A percentile compares a stretch with the other conserved stretches of the same genome.
phyloP scores from a whole-genome alignment of 2,329 filamentous ascomycete species.

The Aspergillus candidus region DNA sequence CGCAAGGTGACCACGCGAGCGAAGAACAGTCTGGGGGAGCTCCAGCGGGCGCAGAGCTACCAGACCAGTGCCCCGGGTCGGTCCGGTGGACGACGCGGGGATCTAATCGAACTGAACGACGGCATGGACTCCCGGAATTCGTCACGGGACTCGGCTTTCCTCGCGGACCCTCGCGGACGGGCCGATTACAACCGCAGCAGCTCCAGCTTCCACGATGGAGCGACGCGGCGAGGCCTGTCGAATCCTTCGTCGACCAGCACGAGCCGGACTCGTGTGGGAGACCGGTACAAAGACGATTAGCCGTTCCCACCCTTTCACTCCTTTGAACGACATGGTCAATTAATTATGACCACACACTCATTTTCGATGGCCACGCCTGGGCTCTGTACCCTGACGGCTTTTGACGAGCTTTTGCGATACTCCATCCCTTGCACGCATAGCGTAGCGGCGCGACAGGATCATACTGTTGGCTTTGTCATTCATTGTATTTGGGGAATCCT shows the following conservation, averaged over 20 bases:
- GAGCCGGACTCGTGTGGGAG: constrained; percentile 32
- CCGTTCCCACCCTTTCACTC: background rate
- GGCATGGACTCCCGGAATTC: constrained; percentile 25
- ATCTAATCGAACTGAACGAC: constrained; percentile 42
- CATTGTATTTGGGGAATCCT: background rate
- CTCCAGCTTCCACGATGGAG: constrained; percentile 12
- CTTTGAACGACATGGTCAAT: constrained; percentile 1
- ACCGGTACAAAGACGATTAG: constrained; percentile 28
- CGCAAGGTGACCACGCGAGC: constrained; percentile 62
- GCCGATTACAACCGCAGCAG: constrained; percentile 13
- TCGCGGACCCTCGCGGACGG: constrained; percentile 11
- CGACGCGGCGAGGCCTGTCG: constrained; percentile 21
- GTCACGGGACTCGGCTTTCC: constrained; percentile 8
- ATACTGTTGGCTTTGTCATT: constrained; percentile 8
- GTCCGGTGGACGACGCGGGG: constrained; percentile 27
- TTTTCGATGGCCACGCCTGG: background rate
- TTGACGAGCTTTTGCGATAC: constrained; percentile 2
- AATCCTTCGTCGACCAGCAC: constrained; percentile 22
- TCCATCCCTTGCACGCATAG: constrained; percentile 12
- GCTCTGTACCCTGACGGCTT: background rate
- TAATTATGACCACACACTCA: constrained; percentile 6
- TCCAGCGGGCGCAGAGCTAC: constrained; percentile 29
- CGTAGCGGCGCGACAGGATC: constrained; percentile 11
- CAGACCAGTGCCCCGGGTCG: constrained; percentile 19
- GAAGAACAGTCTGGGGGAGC: constrained; percentile 34